Evolutionary conservation across 2,329 filamentous ascomycete species (phyloP).

Genomic region (Trichoderma afroharzianum): DNA sequence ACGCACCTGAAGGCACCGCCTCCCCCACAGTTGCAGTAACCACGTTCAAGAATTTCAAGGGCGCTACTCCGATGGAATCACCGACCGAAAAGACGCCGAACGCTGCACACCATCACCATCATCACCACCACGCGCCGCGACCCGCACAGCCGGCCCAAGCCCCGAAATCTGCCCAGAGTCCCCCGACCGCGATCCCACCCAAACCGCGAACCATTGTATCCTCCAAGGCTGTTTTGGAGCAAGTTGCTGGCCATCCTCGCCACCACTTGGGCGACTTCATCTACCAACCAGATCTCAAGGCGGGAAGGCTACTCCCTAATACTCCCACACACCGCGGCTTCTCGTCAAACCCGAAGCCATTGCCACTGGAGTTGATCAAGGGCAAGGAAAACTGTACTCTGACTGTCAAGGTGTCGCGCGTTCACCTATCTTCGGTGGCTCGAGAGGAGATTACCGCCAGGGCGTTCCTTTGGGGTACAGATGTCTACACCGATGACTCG

Average conservation of each 20-base stretch:
- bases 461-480: slow-evolving; percentile 84
- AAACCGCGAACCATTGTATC: slow-evolving; percentile 65
- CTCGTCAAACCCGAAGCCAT: slow-evolving; percentile 60
- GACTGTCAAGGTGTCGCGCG: slow-evolving; percentile 79
- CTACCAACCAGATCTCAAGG: slow-evolving; percentile 66
- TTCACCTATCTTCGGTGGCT: slow-evolving; percentile 65
- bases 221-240: slow-evolving; percentile 68
- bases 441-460: slow-evolving; percentile 81
- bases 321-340: slow-evolving; percentile 41
- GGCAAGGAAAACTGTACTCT: slow-evolving; percentile 85
- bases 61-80: slow-evolving; percentile 42
- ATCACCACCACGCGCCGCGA: slow-evolving; percentile 38
- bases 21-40: slow-evolving; percentile 41
- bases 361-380: slow-evolving; percentile 69
- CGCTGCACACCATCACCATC: slow-evolving; percentile 43
- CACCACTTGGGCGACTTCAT: slow-evolving; percentile 80
- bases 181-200: slow-evolving; percentile 41
- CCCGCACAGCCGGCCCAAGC: slow-evolving; percentile 30
- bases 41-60: slow-evolving; percentile 50
- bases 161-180: slow-evolving; percentile 25
- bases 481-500: slow-evolving; percentile 93
- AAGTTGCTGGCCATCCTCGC: slow-evolving; percentile 66
- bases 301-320: slow-evolving; percentile 44
- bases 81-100: slow-evolving; percentile 38
- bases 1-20: slow-evolving; percentile 44